Evolutionary conservation across 768 basidiomycete genomes (phyloP), one percentile per base, ranked within the genome.

Genomic region (Suillus weaverae): DNA sequence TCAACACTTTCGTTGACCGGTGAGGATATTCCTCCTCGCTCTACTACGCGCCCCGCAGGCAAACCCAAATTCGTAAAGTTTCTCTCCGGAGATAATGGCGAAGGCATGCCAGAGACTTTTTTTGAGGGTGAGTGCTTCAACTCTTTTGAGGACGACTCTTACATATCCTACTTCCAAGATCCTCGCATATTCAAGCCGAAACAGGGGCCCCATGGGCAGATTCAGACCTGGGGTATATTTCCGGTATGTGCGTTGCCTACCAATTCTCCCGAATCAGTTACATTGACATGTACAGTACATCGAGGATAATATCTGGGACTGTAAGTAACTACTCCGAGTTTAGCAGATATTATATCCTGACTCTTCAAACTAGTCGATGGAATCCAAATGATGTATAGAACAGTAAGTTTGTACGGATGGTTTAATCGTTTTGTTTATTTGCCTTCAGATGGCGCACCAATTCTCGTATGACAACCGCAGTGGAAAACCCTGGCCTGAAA

Each of bases 201-300:
- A 62, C 67, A 69, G n/a, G 74, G 74, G 10, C 70, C 70, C 33
- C 62, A 69, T 35, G 75, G 76, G 14, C 67, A 76, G 63, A 68
- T 74, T 35, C 74, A 74, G 60, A 67, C 73, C n/a, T 77, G 76
- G 75, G 75, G 74, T 3, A 44, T 77, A 16, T 73, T 70, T 67
- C 70, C 68, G 7, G 72, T 73, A 43, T 7, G 69, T 67, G 6
- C 18, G 8, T 44, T 30, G 7, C 18, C 50, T 38, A 36, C 33
- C 22, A 56, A 56, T 36, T 4, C 14, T 36, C 9, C 8, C 8
- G 36, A 22, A 56, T 36, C 36, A 56, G 14, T 26, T n/a, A 33
- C 32, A 14, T 54, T 16, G 16, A 26, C 22, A 43, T 60, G 70
- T 68, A 69, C 57, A 73, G 70, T 59, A 71, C 69, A 0, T 32